Evolutionary conservation across 768 basidiomycete genomes (phyloP).

Genomic region (Leccinum arenicola): DNA sequence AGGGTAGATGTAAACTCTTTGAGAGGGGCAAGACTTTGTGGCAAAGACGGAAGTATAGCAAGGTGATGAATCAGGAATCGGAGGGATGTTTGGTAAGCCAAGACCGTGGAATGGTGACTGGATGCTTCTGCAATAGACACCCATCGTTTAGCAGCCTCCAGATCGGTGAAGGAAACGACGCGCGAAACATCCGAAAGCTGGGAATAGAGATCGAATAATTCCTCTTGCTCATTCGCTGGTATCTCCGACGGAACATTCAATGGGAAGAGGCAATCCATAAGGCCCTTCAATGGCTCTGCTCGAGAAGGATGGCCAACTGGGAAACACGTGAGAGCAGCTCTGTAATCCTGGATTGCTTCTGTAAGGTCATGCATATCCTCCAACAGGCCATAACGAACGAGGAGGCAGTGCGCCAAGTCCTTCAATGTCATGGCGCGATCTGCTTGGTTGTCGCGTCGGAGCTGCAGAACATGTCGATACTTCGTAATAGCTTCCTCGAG

Average conservation of each 20-base stretch:
- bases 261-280: background rate
- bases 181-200: background rate
- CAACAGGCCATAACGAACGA: background rate
- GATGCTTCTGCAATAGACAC: background rate
- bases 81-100: slow-evolving; percentile 11
- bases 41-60: background rate
- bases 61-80: slow-evolving; percentile 9
- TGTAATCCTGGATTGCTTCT: background rate
- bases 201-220: background rate
- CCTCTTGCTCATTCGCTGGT: background rate
- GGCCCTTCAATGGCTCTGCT: background rate
- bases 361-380: background rate
- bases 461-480: background rate
- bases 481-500: background rate
- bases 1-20: slow-evolving; percentile 3
- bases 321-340: background rate
- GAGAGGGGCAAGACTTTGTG: background rate
- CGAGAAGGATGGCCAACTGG: background rate
- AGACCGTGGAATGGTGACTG: slow-evolving; percentile 6
- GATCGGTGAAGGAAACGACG: background rate
- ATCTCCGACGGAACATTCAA: no score
- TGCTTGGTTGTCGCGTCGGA: background rate
- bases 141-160: background rate
- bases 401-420: background rate
- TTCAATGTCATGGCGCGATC: background rate